These are phyloP conservation scores for Backusella westeae DNA, from an alignment of 192 early-diverging fungal species.

Conservation along the genomic window DNA sequence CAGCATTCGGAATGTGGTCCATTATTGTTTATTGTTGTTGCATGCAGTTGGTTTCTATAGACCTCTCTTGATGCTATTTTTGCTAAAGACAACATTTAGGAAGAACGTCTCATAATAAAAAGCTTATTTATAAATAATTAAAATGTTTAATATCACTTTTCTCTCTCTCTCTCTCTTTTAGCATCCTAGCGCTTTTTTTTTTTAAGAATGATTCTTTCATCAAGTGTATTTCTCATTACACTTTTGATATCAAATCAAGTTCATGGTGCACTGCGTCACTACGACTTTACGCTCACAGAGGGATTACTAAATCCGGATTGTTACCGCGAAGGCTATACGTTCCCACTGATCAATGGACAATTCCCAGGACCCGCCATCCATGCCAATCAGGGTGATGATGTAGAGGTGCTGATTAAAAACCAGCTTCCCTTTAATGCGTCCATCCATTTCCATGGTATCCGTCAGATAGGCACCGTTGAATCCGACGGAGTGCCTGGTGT, in stretches of 20 bases:
- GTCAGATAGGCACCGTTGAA: slow-evolving; percentile 32
- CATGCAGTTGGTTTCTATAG: background rate
- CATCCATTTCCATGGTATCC: slow-evolving; percentile 54
- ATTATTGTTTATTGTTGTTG: slow-evolving; percentile 1
- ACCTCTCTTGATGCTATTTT: background rate
- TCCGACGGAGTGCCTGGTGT: slow-evolving; percentile 61
- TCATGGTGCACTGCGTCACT: background rate
- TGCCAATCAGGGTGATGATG: slow-evolving; percentile 45
- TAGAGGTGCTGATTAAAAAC: slow-evolving; percentile 46
- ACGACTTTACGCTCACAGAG: background rate
- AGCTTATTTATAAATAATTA: background rate
- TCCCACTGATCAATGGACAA: slow-evolving; percentile 39
- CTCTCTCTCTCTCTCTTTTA: background rate
- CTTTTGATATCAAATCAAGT: background rate
- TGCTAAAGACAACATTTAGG: background rate
- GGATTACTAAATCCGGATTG: slow-evolving; percentile 14
- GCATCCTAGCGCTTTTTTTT: background rate
- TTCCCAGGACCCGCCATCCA: slow-evolving; percentile 55
- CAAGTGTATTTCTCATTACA: background rate
- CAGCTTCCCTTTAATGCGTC: slow-evolving; percentile 18
- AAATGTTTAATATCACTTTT: background rate
- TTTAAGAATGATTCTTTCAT: background rate
- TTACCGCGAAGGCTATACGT: no score
- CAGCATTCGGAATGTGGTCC: background rate
- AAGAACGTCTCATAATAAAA: background rate